phyloP scores from a whole-genome alignment of 345 rosid species.

The Hypericum perforatum region DNA sequence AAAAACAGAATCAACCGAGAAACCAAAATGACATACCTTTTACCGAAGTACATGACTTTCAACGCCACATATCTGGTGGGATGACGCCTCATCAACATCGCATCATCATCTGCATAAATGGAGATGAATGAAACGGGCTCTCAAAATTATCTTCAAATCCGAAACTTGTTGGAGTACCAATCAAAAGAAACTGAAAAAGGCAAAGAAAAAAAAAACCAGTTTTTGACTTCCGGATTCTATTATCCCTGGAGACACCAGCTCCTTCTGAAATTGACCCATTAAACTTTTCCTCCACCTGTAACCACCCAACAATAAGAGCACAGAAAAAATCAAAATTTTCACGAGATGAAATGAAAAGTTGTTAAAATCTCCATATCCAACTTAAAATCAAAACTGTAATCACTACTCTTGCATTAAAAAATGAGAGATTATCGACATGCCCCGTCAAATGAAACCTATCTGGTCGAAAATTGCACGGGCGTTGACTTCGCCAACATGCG shows the following conservation, averaged over 20 bases:
- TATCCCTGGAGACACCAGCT: conserved; percentile 19
- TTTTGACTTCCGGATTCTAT: conserved; percentile 11
- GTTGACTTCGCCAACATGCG: too few relatives aligned
- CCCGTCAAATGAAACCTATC: too few relatives aligned
- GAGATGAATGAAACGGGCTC: not conserved
- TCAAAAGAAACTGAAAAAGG: too few relatives aligned
- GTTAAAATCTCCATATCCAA: too few relatives aligned
- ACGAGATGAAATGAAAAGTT: not conserved
- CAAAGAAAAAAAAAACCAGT: not conserved
- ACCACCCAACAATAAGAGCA: not conserved
- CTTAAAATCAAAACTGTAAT: too few relatives aligned
- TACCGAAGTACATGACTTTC: conserved; percentile 85
- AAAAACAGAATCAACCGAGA: not conserved
- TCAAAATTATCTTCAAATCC: not conserved
- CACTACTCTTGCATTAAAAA: too few relatives aligned
- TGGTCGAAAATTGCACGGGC: too few relatives aligned
- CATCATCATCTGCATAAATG: conserved; percentile 11
- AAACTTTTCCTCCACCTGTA: conserved; percentile 35
- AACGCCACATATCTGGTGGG: conserved; percentile 63
- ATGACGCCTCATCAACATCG: conserved; percentile 24
- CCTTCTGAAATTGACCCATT: conserved; percentile 14
- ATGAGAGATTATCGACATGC: too few relatives aligned
- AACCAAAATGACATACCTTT: conserved; percentile 39
- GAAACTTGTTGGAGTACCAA: too few relatives aligned
- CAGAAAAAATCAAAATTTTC: not conserved